Evolutionary conservation across 306 rosid species (phyloP).

Genomic region (Sindora glabra): DNA sequence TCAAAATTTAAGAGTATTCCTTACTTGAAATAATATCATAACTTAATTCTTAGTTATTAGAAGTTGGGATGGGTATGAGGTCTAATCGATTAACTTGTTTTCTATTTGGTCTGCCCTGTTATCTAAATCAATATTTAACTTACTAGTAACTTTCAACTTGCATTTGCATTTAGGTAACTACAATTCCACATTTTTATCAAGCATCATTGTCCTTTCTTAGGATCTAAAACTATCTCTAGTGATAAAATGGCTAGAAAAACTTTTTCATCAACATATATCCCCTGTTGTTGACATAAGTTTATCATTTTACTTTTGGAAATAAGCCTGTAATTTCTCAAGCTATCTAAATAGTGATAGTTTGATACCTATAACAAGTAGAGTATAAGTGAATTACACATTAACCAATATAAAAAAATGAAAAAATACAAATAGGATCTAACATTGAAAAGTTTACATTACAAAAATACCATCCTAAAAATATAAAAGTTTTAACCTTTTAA

Average conservation of each 20-base stretch:
- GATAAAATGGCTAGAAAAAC: too few species aligned
- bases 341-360: neutral
- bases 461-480: neutral
- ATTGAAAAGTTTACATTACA: neutral
- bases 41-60: neutral
- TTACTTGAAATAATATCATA: too few species aligned
- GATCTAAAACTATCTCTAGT: neutral
- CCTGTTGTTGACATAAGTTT: neutral
- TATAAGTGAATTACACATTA: constrained; percentile 5
- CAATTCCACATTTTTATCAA: neutral
- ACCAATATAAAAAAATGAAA: neutral
- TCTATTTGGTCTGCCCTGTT: too few species aligned
- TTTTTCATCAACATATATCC: too few species aligned
- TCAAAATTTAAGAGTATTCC: neutral
- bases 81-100: neutral
- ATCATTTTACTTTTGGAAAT: neutral
- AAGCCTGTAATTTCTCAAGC: neutral
- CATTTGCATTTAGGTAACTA: neutral
- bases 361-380: neutral
- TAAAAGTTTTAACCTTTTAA: neutral
- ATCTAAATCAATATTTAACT: neutral
- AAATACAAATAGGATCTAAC: neutral
- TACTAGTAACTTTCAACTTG: neutral
- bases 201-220: neutral
- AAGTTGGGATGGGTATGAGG: neutral